phyloP scores from a whole-genome alignment of 257 asterid species.

The Dorcoceras hygrometricum region DNA sequence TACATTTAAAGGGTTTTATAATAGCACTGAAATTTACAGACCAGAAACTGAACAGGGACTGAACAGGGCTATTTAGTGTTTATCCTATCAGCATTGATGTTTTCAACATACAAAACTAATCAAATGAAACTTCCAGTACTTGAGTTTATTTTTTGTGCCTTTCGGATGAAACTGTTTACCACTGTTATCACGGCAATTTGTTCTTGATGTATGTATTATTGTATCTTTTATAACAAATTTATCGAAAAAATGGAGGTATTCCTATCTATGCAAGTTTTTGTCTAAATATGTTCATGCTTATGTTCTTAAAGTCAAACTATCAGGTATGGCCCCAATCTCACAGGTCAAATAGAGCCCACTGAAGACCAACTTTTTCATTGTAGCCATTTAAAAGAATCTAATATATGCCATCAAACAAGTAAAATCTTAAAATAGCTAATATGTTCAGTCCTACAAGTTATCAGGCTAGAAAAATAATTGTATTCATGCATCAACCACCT shows the following conservation, averaged over 20 bases:
- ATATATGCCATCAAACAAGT: conserved; percentile 15
- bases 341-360: conserved; percentile 2
- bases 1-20: conserved; percentile 15
- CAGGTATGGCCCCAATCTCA: conserved; percentile 8
- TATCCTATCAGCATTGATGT: conserved; percentile 18
- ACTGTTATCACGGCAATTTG: neutral
- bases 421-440: conserved; percentile 21
- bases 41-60: conserved; percentile 4
- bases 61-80: neutral
- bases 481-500: conserved; percentile 16
- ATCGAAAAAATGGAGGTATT: conserved; percentile 5
- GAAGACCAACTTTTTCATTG: conserved; percentile 5
- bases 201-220: no score
- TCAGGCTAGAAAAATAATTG: neutral
- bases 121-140: neutral
- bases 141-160: neutral
- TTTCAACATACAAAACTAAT: neutral
- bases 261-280: conserved; percentile 1
- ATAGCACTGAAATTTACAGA: conserved; percentile 12
- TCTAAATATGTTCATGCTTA: conserved; percentile 3
- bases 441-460: conserved; percentile 16
- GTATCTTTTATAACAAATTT: conserved; percentile 1
- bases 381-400: neutral
- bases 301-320: conserved; percentile 9
- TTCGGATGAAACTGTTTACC: neutral